Base-by-base conservation (phyloP, 805 yeast genomes). In the Millerozyma acaciae region DNA sequence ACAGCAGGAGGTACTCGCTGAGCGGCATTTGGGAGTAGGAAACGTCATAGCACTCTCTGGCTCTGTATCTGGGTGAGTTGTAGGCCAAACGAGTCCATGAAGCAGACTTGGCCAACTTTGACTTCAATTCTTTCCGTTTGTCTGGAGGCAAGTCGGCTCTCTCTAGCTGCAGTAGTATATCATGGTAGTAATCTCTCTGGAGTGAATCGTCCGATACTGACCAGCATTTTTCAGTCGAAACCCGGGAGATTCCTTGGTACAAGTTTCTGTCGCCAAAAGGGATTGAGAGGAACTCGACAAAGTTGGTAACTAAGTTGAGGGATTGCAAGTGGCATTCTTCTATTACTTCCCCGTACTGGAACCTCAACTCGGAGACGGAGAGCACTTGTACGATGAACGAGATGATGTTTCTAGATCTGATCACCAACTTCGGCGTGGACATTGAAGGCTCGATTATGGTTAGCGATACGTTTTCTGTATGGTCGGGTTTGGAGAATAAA, bases 211-310 rank as follows among this genome's bases (percentile, higher is more conserved):
- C 62, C 2, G 50, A 37, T 9, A 54, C 45, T 2, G 62, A 53
- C 65, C 65, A 59, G 16, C 57, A 52, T 32, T 56, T 51, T 30
- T 52, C 59, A 15, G 51, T 33, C 8, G 50, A 39, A 4, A 50
- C 42, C 21, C 8, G 28, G 14, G 15, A 13, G 16, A 34, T 30
- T 15, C 29, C 41, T 9, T 24, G 15, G 22, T 47, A 47, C 15
- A 27, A 18, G 2, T 16, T 19, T 4, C 16, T 17, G 9, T 15
- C 10, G 19, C 26, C 22, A 26, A 14, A 16, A n/a, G 33, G 32
- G 4, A 13, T 28, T 8, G 43, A 27, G n/a, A 43, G 27, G 27
- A 30, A 40, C 21, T 30, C 40, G 6, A 52, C 37, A 14, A 54
- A 43, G 26, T 48, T 45, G 12, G 44, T 44, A 7, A 48, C 21